Percentiles rank a stretch among this genome's conserved stretches.
phyloP scores from a whole-genome alignment of 345 rosid genomes.

The Bruguiera parviflora region DNA sequence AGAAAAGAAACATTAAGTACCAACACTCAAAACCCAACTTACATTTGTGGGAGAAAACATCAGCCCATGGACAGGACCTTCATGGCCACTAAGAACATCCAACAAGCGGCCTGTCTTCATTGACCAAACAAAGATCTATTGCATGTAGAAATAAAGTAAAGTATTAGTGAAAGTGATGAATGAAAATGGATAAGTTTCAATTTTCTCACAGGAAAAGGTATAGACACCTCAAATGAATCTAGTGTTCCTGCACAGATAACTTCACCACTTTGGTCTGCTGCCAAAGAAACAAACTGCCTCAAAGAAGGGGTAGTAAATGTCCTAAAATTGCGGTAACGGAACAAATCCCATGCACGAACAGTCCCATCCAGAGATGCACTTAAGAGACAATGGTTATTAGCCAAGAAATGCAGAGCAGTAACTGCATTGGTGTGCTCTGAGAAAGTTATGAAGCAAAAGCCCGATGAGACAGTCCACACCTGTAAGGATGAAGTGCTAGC shows the following conservation, averaged over 20 bases:
- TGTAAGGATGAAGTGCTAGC: conserved; percentile 29
- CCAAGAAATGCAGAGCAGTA: conserved; percentile 91
- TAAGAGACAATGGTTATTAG: conserved; percentile 82
- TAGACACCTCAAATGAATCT: conserved; percentile 85
- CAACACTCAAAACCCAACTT: conserved; percentile 30
- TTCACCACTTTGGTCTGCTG: conserved; percentile 92
- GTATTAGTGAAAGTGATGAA: conserved; percentile 8
- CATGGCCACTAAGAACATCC: conserved; percentile 93
- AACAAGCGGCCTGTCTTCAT: conserved; percentile 93
- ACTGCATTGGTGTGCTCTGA: conserved; percentile 93
- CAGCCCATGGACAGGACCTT: conserved; percentile 96
- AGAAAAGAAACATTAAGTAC: neutral
- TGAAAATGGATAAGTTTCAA: neutral
- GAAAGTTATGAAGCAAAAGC: conserved; percentile 94
- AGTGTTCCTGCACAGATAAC: conserved; percentile 96
- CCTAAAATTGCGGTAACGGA: conserved; percentile 88
- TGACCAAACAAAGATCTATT: conserved; percentile 96
- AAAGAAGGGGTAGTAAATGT: conserved; percentile 90
- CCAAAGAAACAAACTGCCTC: conserved; percentile 91
- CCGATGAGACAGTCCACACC: conserved; percentile 96
- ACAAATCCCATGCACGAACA: conserved; percentile 98
- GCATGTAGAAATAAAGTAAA: conserved; percentile 5
- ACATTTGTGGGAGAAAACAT: conserved; percentile 84
- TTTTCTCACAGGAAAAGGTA: neutral
- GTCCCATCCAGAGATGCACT: conserved; percentile 97